Conservation (phyloP, 208 protist species). For the Leishmania aethiopica region DNA sequence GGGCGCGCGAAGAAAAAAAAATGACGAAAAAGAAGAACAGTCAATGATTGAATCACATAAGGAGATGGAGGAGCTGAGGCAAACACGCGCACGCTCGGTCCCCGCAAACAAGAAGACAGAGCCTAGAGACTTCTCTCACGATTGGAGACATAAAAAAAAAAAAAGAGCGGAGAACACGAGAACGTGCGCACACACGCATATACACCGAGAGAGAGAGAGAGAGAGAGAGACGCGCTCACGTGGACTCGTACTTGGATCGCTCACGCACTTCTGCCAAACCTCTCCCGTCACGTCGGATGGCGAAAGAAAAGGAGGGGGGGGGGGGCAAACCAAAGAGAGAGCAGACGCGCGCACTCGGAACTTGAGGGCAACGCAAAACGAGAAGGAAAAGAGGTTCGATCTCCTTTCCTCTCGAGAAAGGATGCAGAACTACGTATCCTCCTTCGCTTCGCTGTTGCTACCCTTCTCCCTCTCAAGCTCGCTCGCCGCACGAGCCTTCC, state of each 20-base stretch:
- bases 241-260: not conserved
- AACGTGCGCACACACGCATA: not conserved
- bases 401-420: not conserved
- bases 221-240: not conserved
- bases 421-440: not conserved
- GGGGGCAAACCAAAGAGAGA: not conserved
- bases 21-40: not conserved
- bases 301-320: not conserved
- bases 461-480: not conserved
- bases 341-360: not conserved
- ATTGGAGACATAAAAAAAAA: not conserved
- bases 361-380: not conserved
- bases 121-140: not conserved
- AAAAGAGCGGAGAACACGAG: not conserved
- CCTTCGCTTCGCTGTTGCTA: not conserved
- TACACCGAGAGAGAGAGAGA: not conserved
- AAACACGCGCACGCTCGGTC: not conserved
- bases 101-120: too few relatives aligned
- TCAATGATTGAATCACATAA: slow-evolving; percentile 1
- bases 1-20: not conserved
- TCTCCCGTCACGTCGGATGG: not conserved
- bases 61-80: not conserved
- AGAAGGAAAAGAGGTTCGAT: too few relatives aligned
- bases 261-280: not conserved
- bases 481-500: not conserved